phyloP scores from a whole-genome alignment of 163 green algal species.

The Smithsoniella earleae region DNA sequence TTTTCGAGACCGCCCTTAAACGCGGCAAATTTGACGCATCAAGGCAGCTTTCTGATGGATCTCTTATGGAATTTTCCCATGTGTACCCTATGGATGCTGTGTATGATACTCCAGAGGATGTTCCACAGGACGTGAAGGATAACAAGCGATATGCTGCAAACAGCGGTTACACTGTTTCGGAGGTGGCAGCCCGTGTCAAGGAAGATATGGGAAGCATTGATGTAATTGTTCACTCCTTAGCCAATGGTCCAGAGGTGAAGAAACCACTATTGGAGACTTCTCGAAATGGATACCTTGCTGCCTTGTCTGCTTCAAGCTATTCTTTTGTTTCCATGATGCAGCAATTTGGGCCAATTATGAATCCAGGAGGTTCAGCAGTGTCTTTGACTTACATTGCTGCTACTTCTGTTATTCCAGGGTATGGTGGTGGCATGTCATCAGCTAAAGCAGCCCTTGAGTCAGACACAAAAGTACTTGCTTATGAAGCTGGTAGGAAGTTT shows the following conservation, averaged over 20 bases:
- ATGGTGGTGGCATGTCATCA: conserved; percentile 81
- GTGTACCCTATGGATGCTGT: conserved; percentile 98
- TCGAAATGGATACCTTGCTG: conserved; percentile 91
- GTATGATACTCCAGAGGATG: conserved; percentile 89
- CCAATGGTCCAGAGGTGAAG: conserved; percentile 93
- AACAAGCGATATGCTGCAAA: conserved; percentile 96
- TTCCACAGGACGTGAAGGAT: conserved; percentile 80
- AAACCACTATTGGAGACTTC: conserved; percentile 95
- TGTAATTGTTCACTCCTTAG: conserved; percentile 94
- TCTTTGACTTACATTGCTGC: conserved; percentile 94
- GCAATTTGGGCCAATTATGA: conserved; percentile 73
- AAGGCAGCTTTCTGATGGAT: conserved; percentile 82
- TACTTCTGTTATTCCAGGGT: conserved; percentile 81
- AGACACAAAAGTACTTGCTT: conserved; percentile 93
- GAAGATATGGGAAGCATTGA: conserved; percentile 87
- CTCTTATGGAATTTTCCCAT: conserved; percentile 87
- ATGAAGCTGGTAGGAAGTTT: conserved; percentile 90
- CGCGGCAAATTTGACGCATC: conserved; percentile 94
- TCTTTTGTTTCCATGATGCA: conserved; percentile 91
- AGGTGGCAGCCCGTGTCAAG: conserved; percentile 72
- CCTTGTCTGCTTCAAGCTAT: conserved; percentile 89
- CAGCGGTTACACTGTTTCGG: conserved; percentile 78
- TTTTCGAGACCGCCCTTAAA: conserved; percentile 84
- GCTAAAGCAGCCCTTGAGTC: conserved; percentile 88
- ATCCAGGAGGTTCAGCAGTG: conserved; percentile 68